These are phyloP conservation scores for Clavariopsis aquatica DNA, from an alignment of 495 filamentous ascomycete species.

Conservation along the genomic window DNA sequence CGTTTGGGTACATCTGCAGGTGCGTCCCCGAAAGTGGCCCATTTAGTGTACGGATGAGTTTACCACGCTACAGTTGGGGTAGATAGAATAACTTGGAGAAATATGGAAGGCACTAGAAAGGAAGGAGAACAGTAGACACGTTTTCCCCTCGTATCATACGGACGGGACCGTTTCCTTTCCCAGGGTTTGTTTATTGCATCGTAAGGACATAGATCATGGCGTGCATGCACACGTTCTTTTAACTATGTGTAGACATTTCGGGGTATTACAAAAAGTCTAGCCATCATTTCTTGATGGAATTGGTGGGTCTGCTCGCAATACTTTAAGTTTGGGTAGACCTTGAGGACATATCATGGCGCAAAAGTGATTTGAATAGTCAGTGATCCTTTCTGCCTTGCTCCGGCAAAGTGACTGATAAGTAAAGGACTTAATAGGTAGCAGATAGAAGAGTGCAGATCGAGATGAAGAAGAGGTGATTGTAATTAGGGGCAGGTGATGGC, in stretches of 20 bases:
- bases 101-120: not conserved
- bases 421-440: not conserved
- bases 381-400: not conserved
- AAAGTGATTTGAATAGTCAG: not conserved
- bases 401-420: not conserved
- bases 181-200: not conserved
- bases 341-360: not conserved
- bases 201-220: not conserved
- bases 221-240: slow-evolving; percentile 10
- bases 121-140: not conserved
- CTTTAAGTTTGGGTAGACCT: not conserved
- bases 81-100: not conserved
- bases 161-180: not conserved
- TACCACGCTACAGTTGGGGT: not conserved
- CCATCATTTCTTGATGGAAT: not conserved
- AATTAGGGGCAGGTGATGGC: not conserved
- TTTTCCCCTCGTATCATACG: not conserved
- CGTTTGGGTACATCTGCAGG: not conserved
- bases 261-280: not conserved
- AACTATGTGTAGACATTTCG: not conserved
- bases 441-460: not conserved
- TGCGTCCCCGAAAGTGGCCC: not conserved
- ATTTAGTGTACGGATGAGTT: not conserved
- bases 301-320: not conserved
- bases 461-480: not conserved